Evolutionary conservation across 2,329 filamentous ascomycete genomes (phyloP), one percentile per base, ranked within the genome.

Genomic region (Ascosphaera acerosa): DNA sequence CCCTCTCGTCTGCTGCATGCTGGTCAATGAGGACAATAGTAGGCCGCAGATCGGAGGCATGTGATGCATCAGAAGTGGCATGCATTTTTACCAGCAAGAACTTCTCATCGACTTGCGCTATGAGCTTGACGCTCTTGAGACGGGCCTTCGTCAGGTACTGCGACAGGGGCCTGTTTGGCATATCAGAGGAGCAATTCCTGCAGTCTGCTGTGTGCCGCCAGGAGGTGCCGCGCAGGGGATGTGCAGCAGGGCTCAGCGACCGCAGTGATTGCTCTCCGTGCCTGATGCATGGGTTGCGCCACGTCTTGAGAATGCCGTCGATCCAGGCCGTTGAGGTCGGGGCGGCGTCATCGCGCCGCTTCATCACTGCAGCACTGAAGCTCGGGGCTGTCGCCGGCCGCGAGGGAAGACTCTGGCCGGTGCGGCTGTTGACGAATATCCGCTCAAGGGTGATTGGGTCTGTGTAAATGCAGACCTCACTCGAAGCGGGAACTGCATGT

Each of bases 1-100:
- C 70, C 29, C 87, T 65, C 53, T 97, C 87, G 46, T 92, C 84
- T 3, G 82, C 87, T 1, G 87, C 87, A 46, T 97, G 87, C 44
- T 97, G 87, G 44, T 97, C 87, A 4, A 92, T 62, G 23, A 92
- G 57, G 1, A 90, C 61, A 3, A 94, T 53, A 1, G 69, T 40
- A 2, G 45, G 45, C 34, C 39, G 26, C 5, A 32, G 7, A 30
- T 36, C 10, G 29, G 25, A 17, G 10, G 25, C 30, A 7, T 15
- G 28, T 9, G 32, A 29, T 12, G 10, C 28, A 3, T 32, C 23
- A 35, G 16, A 28, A 32, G 5, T 27, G 20, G 27, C 37, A n/a
- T 28, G 7, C 12, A 77, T 52, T 37, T 66, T 73, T 15, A 70
- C 58, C 1, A 97, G 53, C 10, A 97, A 74, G 45, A 90, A 97